A percentile compares a stretch with the other conserved stretches of the same genome.
Evolutionary conservation across 1,284 basidiomycete genomes (phyloP).

Genomic region (Pholiota adiposa): DNA sequence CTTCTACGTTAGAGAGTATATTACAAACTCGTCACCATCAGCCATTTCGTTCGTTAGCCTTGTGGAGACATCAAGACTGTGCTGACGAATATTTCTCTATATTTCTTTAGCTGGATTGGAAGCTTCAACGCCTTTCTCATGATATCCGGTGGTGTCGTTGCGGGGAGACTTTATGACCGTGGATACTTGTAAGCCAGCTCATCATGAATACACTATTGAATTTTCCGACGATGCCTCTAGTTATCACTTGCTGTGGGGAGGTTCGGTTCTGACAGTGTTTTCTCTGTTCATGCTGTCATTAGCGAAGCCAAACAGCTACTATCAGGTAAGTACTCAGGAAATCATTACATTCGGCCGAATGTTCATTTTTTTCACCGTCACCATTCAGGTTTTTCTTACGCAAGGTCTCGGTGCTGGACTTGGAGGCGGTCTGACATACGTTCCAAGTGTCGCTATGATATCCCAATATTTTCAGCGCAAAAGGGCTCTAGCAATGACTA

Average conservation of each 20-base stretch:
- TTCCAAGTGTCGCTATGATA: constrained; percentile 25
- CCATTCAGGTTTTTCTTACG: constrained; percentile 24
- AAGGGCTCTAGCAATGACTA: constrained; percentile 23
- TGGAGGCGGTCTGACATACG: constrained; percentile 27
- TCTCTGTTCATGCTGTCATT: constrained; percentile 29
- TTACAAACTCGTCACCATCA: constrained; percentile 10
- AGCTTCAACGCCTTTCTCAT: constrained; percentile 32
- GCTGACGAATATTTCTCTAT: background rate
- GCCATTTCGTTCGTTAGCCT: constrained; percentile 19
- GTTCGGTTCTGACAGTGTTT: constrained; percentile 9
- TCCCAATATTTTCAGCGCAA: constrained; percentile 26
- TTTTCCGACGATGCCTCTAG: background rate
- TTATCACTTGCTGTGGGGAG: constrained; percentile 11
- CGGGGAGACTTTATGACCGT: constrained; percentile 32
- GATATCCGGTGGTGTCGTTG: constrained; percentile 29
- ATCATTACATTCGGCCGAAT: too few species aligned
- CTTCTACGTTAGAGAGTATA: constrained; percentile 14
- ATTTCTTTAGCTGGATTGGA: constrained; percentile 34
- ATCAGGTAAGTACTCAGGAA: constrained; percentile 24
- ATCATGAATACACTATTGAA: too few species aligned
- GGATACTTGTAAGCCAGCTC: constrained; percentile 32
- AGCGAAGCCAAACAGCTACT: constrained; percentile 25
- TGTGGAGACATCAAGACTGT: too few species aligned
- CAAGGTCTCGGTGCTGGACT: constrained; percentile 29
- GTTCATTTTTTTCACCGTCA: too few species aligned